These are phyloP conservation scores for Penicillium crystallinum DNA, from an alignment of 495 filamentous ascomycete species.

Conservation along the genomic window DNA sequence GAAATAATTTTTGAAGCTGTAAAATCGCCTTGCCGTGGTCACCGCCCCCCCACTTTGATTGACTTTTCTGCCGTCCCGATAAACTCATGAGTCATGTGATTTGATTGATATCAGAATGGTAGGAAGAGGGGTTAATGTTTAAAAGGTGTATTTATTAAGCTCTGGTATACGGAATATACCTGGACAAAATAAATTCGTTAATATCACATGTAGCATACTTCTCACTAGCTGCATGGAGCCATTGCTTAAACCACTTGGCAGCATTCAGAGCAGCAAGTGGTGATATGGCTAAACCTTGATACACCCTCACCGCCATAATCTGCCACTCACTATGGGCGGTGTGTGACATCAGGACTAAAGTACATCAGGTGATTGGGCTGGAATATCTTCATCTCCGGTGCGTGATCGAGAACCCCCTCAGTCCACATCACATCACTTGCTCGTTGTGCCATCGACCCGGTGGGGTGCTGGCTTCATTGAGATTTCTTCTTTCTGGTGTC, in stretches of 20 bases:
- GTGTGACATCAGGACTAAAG: constrained; percentile 1
- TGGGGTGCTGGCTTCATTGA: background rate
- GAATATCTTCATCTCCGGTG: constrained; percentile 25
- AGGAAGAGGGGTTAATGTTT: background rate
- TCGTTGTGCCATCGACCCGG: constrained; percentile 4
- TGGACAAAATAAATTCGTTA: background rate
- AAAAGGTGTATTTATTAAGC: background rate
- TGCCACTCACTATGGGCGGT: background rate
- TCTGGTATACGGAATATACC: background rate
- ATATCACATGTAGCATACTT: background rate
- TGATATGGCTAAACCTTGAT: background rate
- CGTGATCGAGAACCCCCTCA: constrained; percentile 7
- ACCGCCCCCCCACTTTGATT: constrained; percentile 20
- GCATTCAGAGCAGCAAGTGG: background rate
- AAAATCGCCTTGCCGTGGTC: constrained; percentile 2
- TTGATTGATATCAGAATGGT: background rate
- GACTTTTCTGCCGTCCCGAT: background rate
- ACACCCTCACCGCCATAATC: constrained; percentile 1
- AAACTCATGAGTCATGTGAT: constrained; percentile 10
- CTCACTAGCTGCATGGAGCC: no score
- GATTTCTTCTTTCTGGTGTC: background rate
- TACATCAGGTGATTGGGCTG: constrained; percentile 26
- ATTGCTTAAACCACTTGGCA: background rate
- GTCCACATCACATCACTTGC: constrained; percentile 3
- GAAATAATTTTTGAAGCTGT: constrained; percentile 9